Evolutionary conservation across 306 rosid species (phyloP).

Genomic region (Rosa chinensis): DNA sequence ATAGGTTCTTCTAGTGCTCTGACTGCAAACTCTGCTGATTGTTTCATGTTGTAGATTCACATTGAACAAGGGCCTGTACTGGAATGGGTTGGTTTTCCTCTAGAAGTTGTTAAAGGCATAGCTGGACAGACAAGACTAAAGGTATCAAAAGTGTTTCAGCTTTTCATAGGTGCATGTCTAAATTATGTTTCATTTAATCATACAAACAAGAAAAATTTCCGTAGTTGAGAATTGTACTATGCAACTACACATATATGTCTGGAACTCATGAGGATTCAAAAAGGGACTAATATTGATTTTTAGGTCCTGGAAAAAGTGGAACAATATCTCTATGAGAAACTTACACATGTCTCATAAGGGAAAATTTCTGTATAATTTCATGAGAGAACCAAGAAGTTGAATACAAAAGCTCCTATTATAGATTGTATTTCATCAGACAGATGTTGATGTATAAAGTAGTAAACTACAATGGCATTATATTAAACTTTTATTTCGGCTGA

Average conservation of each 20-base stretch:
- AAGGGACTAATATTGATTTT: not conserved
- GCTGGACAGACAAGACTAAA: constrained; percentile 92
- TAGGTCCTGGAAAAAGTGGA: not conserved
- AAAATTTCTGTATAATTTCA: not conserved
- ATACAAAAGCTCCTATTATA: not conserved
- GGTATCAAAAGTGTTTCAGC: constrained; percentile 37
- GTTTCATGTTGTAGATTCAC: constrained; percentile 60
- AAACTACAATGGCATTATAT: not conserved
- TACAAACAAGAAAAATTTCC: not conserved
- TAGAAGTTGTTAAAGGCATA: constrained; percentile 89
- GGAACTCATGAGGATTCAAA: not conserved
- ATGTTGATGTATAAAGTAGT: not conserved
- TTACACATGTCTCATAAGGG: not conserved
- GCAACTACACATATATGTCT: not conserved
- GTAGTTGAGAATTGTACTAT: not conserved
- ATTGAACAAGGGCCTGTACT: constrained; percentile 95
- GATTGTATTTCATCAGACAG: not conserved
- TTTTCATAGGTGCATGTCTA: not conserved
- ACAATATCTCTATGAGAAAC: not conserved
- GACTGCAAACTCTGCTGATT: constrained; percentile 10
- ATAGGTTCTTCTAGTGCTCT: not conserved
- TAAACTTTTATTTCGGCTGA: constrained; percentile 4
- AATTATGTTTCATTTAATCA: not conserved
- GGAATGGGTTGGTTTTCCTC: constrained; percentile 77
- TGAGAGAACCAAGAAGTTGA: not conserved